phyloP scores from a whole-genome alignment of 305 asterid genomes.

The Nicotiana rustica region DNA sequence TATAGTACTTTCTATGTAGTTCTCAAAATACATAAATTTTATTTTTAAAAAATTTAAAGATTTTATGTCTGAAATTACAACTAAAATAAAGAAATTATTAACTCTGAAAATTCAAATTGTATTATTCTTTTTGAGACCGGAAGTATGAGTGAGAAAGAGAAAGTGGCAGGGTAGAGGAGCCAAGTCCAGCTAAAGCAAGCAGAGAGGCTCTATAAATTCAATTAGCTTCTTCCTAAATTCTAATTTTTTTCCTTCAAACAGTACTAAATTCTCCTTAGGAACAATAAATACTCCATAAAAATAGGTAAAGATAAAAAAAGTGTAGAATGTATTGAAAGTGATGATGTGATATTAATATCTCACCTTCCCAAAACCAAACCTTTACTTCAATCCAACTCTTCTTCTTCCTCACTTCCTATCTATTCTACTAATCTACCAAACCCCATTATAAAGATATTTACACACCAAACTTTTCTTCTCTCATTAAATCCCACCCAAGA shows the following conservation, averaged over 20 bases:
- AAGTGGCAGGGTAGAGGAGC: conserved; percentile 12
- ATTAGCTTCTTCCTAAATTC: background rate
- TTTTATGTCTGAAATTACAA: too few species aligned
- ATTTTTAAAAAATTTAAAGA: too few species aligned
- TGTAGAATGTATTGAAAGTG: conserved; percentile 31
- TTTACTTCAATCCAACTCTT: conserved; percentile 73
- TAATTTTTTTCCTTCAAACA: background rate
- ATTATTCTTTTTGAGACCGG: too few species aligned
- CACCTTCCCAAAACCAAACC: conserved; percentile 44
- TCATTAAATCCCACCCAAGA: background rate
- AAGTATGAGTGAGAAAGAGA: too few species aligned
- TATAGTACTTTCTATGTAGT: too few species aligned
- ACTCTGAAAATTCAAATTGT: too few species aligned
- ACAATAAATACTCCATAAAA: background rate
- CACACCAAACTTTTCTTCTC: conserved; percentile 33
- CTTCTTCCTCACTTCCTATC: conserved; percentile 35
- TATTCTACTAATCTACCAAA: conserved; percentile 56
- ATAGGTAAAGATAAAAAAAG: background rate
- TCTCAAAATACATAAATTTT: too few species aligned
- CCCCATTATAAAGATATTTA: conserved; percentile 48
- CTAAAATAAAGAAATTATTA: too few species aligned
- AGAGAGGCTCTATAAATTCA: background rate
- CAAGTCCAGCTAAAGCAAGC: background rate
- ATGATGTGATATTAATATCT: conserved; percentile 46
- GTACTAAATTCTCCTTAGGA: background rate